Evolutionary conservation across 164 flowering plant genomes (phyloP), one percentile per base, ranked within the genome.

Genomic region (Echeveria elegans): DNA sequence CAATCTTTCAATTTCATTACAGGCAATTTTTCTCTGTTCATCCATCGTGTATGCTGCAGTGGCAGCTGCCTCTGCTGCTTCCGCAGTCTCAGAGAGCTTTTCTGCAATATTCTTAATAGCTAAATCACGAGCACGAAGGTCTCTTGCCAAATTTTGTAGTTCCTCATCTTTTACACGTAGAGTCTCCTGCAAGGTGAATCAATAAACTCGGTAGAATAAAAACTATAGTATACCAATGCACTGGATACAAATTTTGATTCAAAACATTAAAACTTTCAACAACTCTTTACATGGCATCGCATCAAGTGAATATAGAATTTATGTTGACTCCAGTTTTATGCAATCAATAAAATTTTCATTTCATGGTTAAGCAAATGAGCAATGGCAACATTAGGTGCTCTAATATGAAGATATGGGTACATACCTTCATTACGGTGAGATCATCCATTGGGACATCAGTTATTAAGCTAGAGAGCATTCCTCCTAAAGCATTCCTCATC

Each of bases 11-110:
- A 89, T 78, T 80, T 94, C 93, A 62, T 79, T 75, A 82, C 83
- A 87, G 47, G 84, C 94, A 71, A 83, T 72, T 80, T 83, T 84
- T 77, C 96, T 84, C 68, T 89, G 96, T 68, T 83, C 89, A 80
- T 92, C 97, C 88, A 95, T 86, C n/a, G 84, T 86, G 75, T 85
- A 86, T 58, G 97, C 97, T 41, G 99, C 99, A 75, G 94, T 75
- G 58, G 99, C 99, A 14, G 99, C 99, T 71, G 90, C 86, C 79
- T 82, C 96, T 43, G 99, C 99, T 63, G 99, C 99, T 77, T 87
- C 92, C 66, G 97, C 96, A 36, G 97, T 95, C 70, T 88, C 92
- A 72, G 97, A 68, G 65, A 95, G 81, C 73, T 89, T 92, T 34
- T 88, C 94, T 43, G 97, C 96, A 65, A 95, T 78, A 37, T 88